Conservation (phyloP, 108 stramenopile genomes). For the Pseudonitzschia multistriata region DNA sequence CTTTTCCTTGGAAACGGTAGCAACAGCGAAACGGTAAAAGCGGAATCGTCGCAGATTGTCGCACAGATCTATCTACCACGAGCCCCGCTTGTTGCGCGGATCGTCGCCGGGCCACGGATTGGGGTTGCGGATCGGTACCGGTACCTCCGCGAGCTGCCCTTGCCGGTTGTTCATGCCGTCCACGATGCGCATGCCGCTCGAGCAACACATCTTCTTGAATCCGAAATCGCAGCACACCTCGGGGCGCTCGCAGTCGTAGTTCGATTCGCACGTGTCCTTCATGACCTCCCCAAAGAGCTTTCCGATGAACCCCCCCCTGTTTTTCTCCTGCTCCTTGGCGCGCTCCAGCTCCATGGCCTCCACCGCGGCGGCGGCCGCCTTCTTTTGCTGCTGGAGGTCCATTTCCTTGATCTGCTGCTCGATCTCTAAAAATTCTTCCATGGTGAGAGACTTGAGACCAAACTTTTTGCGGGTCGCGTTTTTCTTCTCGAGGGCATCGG, state of each 20-base stretch:
- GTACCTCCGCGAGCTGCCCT: slow-evolving; percentile 26
- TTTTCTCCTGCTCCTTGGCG: slow-evolving; percentile 36
- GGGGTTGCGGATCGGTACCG: slow-evolving; percentile 27
- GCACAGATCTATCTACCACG: no score
- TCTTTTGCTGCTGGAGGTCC: slow-evolving; percentile 53
- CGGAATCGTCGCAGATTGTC: no score
- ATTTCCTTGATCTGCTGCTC: slow-evolving; percentile 55
- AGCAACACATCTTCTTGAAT: slow-evolving; percentile 81
- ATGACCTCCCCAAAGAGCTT: slow-evolving; percentile 70
- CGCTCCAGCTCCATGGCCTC: slow-evolving; percentile 27
- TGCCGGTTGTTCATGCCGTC: slow-evolving; percentile 17
- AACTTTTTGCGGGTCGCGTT: slow-evolving; percentile 73
- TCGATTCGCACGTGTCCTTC: slow-evolving; percentile 74
- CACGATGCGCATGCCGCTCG: slow-evolving; percentile 31
- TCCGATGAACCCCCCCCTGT: slow-evolving; percentile 47
- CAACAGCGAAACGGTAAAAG: no score
- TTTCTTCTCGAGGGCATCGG: slow-evolving; percentile 56
- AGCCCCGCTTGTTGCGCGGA: slow-evolving; percentile 6
- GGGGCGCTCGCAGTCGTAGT: slow-evolving; percentile 77
- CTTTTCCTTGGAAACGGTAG: no score
- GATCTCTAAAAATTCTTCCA: slow-evolving; percentile 69
- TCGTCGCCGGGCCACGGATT: slow-evolving; percentile 22
- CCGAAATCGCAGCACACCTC: slow-evolving; percentile 86
- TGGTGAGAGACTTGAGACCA: slow-evolving; percentile 66
- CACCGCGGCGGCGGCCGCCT: slow-evolving; percentile 27